These are phyloP conservation scores for Chlamydomonas sphaeroides DNA, from an alignment of 139 green algal genomes.

Conservation along the genomic window DNA sequence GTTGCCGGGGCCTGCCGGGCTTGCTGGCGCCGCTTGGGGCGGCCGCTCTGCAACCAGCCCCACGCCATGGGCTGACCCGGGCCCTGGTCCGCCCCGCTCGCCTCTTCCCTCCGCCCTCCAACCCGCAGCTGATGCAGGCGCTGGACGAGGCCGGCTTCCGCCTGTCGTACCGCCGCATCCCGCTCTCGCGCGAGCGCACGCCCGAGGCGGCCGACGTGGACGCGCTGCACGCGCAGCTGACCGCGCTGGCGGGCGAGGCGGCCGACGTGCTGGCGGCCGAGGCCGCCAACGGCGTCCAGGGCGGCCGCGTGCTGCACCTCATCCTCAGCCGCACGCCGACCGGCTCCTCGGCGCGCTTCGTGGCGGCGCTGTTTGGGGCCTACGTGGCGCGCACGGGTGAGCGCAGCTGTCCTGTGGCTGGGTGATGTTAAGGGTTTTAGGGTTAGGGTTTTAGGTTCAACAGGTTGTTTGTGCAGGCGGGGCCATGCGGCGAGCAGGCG, in stretches of 20 bases:
- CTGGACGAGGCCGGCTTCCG: slow-evolving; percentile 74
- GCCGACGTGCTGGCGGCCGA: neutral
- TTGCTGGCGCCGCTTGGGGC: too few species aligned
- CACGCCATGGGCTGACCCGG: too few species aligned
- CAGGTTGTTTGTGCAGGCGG: too few species aligned
- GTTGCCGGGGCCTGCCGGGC: too few species aligned
- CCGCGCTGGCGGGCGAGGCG: neutral
- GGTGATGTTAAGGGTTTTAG: too few species aligned
- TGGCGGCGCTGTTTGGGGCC: slow-evolving; percentile 54
- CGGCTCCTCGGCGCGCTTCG: slow-evolving; percentile 76
- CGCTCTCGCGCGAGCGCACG: slow-evolving; percentile 88
- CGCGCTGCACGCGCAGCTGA: slow-evolving; percentile 59
- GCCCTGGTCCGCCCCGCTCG: too few species aligned
- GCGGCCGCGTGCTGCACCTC: slow-evolving; percentile 61
- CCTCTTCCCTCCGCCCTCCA: neutral
- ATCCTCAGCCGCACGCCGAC: slow-evolving; percentile 79
- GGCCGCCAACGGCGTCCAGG: neutral
- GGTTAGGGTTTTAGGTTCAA: too few species aligned
- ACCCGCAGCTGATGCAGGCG: slow-evolving; percentile 51
- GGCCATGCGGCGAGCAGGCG: too few species aligned
- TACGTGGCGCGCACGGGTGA: slow-evolving; percentile 42
- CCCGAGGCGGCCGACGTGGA: slow-evolving; percentile 81
- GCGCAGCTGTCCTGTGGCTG: too few species aligned
- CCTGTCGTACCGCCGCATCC: slow-evolving; percentile 79
- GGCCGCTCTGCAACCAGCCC: too few species aligned